Base-by-base conservation (phyloP, 352 stramenopile genomes). In the Lagenidium sp. region DNA sequence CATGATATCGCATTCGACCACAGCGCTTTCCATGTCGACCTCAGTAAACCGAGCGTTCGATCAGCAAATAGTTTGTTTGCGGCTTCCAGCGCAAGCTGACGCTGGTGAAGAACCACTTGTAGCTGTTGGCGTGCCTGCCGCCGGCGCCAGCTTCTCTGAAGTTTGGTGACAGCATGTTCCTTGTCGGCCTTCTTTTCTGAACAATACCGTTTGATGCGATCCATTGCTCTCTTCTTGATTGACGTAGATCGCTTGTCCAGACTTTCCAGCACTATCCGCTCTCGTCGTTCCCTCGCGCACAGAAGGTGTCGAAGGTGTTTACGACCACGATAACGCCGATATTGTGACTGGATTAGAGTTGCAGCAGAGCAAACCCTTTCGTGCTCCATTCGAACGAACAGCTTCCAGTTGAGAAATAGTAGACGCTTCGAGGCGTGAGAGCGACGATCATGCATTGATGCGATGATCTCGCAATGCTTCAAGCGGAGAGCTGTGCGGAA, bases 1-100 rank as follows among this genome's bases (percentile, higher is more conserved):
- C 62, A 59, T 38, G 50, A 67, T 8, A 84, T n/a, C n/a, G 74
- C 66, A 21, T 84, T 64, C 15, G 60, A 64, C 15, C 55, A 51
- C 3, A 86, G 41, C 16, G 57, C 53, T 2, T 45, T 63, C 74
- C 70, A 86, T 13, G 23, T 54, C 18, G 10, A 44, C 10, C 57
- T 28, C 13, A 82, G 21, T 12, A 34, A 41, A 16, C 65, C 57
- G 7, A 55, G 47, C 6, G 23, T 60, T 5, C 66, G 69, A 26
- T 67, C 59, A 7, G 53, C 63, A 13, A 82, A 19, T 26, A 84
- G 56, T 1, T 44, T 44, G 30, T 76, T 57, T 66, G 82, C 82
- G 20, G 75, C 52, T 13, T 68, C 60, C 3, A 50, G 68, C 18
- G 74, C 69, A 23, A 66, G 34, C n/a, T 62, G 43, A 35, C 82